phyloP scores from a whole-genome alignment of 495 filamentous ascomycete genomes.

The Collariella sp. region DNA sequence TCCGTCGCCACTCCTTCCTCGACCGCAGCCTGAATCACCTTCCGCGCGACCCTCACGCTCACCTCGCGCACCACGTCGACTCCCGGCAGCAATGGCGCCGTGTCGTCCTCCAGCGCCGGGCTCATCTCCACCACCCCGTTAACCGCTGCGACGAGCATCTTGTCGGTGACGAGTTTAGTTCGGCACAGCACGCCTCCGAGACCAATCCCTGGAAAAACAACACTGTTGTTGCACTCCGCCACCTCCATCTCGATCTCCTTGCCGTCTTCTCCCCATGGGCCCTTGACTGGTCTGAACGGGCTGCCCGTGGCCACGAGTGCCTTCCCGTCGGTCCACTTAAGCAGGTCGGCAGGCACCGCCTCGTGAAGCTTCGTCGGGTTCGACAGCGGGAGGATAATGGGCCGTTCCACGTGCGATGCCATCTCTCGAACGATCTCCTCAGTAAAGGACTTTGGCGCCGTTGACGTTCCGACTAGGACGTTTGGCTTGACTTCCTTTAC shows the following conservation, averaged over 20 bases:
- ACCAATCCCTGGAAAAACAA: slow-evolving; percentile 80
- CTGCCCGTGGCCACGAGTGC: slow-evolving; percentile 79
- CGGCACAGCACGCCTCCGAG: slow-evolving; percentile 67
- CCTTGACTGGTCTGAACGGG: slow-evolving; percentile 70
- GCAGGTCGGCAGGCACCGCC: slow-evolving; percentile 68
- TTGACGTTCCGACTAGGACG: slow-evolving; percentile 77
- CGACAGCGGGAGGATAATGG: slow-evolving; percentile 76
- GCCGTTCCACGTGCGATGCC: slow-evolving; percentile 66
- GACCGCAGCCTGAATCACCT: slow-evolving; percentile 65
- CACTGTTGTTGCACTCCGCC: slow-evolving; percentile 86
- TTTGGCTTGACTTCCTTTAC: slow-evolving; percentile 69
- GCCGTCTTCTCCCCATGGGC: slow-evolving; percentile 47
- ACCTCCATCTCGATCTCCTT: slow-evolving; percentile 51
- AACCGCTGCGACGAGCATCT: slow-evolving; percentile 75
- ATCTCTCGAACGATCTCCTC: slow-evolving; percentile 66
- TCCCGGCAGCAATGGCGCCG: slow-evolving; percentile 60
- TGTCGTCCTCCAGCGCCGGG: slow-evolving; percentile 50
- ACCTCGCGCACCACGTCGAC: slow-evolving; percentile 67
- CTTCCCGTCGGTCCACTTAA: slow-evolving; percentile 67
- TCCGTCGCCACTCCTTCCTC: slow-evolving; percentile 57
- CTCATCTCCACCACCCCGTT: slow-evolving; percentile 61
- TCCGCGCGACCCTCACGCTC: slow-evolving; percentile 67
- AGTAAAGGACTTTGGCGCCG: slow-evolving; percentile 70
- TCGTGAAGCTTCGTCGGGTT: slow-evolving; percentile 85
- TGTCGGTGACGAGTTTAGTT: slow-evolving; percentile 54